Base-by-base conservation (phyloP, 805 yeast species). In the Wickerhamomyces alni region DNA sequence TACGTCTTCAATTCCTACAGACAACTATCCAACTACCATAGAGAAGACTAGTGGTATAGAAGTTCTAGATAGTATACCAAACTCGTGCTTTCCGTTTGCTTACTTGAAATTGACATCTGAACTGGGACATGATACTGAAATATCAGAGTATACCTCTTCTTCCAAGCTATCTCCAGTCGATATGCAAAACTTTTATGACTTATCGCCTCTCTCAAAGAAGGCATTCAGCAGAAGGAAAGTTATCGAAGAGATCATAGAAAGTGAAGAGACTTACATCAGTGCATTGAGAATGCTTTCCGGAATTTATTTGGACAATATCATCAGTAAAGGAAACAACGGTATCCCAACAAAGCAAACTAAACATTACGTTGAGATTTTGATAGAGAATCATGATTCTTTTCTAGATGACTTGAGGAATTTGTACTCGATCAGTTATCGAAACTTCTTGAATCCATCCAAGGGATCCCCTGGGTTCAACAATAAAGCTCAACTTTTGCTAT, bases 241-340 rank as follows among this genome's bases (percentile, higher is more conserved):
- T 2, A 45, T 71, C n/a, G 67, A 71, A 40, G 84, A 77, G 50
- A 51, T 77, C 5, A 39, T 70, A 0, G 64, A 63, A 12, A 74
- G 75, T 11, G 84, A 77, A 47, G 63, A 60, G 19, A 58, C 57
- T 1, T 77, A 74, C 48, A 53, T 75, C n/a, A 59, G 61, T 33
- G 68, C 74, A 1, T 51, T 77, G 35, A 61, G 59, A 29, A 54
- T 71, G 44, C 54, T 77, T 16, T 57, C 62, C 7, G 65, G 61
- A n/a, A 64, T 60, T 28, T 77, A 74, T 43, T 48, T 74, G 4
- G 66, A 63, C 8, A 63, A 72, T 2, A 49, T 70, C 10, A 52
- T 66, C 18, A 50, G 50, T 8, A 44, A 43, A 37, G 55, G 55
- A 7, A 59, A 58, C 27, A 51, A 54, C 26, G 60, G 62, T 12